Percentiles rank a stretch among this genome's conserved stretches.
phyloP scores from a whole-genome alignment of 305 asterid genomes.

The Solanum hybrid region DNA sequence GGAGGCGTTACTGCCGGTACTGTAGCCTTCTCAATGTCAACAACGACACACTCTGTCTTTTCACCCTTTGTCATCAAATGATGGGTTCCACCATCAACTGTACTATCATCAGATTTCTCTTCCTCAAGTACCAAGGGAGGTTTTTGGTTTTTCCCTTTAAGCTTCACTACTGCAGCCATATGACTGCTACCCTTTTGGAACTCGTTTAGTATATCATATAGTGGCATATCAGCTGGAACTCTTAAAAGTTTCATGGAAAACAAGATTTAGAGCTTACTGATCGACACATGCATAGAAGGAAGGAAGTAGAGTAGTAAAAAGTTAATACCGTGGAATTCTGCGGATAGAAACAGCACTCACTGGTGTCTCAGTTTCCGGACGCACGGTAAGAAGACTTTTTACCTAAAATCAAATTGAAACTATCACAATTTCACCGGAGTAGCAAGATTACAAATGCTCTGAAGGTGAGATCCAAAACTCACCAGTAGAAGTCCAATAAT shows the following conservation, averaged over 20 bases:
- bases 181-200: conserved; percentile 89
- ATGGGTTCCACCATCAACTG: conserved; percentile 30
- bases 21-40: conserved; percentile 53
- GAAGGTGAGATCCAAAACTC: conserved; percentile 8
- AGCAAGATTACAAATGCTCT: not conserved
- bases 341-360: conserved; percentile 81
- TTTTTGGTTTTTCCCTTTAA: conserved; percentile 36
- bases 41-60: conserved; percentile 27
- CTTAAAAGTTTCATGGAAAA: conserved; percentile 24
- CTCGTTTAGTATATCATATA: conserved; percentile 82
- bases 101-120: conserved; percentile 36
- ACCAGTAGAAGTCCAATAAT: conserved; percentile 86
- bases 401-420: conserved; percentile 30
- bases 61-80: conserved; percentile 32
- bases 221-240: conserved; percentile 89
- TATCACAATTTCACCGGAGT: not conserved
- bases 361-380: conserved; percentile 88
- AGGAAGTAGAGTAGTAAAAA: conserved; percentile 2
- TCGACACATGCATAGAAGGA: not conserved
- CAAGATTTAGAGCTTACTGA: not conserved
- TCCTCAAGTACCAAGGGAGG: conserved; percentile 34
- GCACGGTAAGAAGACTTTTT: conserved; percentile 77
- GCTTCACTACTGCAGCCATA: conserved; percentile 85
- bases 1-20: conserved; percentile 21
- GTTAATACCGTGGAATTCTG: conserved; percentile 68